Evolutionary conservation across 2,329 filamentous ascomycete species (phyloP), one percentile per base, ranked within the genome.

Genomic region (Apiospora rasikravindrae): DNA sequence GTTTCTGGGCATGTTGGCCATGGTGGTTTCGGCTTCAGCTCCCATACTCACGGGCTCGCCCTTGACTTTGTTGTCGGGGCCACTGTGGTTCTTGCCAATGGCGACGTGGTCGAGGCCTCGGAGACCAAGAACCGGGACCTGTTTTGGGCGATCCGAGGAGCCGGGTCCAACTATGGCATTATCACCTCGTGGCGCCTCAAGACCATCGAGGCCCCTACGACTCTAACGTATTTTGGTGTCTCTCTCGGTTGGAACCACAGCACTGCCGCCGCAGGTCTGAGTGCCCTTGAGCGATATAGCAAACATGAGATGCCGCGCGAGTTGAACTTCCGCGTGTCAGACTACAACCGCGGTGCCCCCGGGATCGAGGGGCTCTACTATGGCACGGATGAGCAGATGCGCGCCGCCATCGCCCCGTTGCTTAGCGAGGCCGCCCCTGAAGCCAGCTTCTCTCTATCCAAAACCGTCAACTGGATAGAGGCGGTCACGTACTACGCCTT

Each of bases 41-140:
- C 81, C 1, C 83, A 86, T 13, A 80, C 83, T 69, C 86, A 83
- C 79, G 86, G 86, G 19, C 77, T 84, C 26, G 82, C 85, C 4
- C 73, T 86, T 13, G 86, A 88, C 73, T 84, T 83, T 73, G 80
- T 88, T 37, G 74, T 80, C 8, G 83, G 79, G 22, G 72, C 78
- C 69, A 80, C 78, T 14, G 74, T 80, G 24, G 75, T 79, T 26
- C 73, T 80, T 29, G 78, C 79, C 42, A 80, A 79, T 79, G 78
- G 76, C 44, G 74, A 77, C 5, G 71, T 80, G 22, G 76, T 80
- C 26, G 77, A 79, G 67, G 45, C 75, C 19, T 80, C 79, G 13
- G 76, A 74, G n/a, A 78, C 75, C 2, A 75, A 80, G 70, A 80
- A 81, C 49, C 70, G 77, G n/a, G 80, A 81, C 6, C 72, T 81